Evolutionary conservation across 805 yeast genomes (phyloP), one percentile per base, ranked within the genome.

Genomic region (Lachancea sp.): DNA sequence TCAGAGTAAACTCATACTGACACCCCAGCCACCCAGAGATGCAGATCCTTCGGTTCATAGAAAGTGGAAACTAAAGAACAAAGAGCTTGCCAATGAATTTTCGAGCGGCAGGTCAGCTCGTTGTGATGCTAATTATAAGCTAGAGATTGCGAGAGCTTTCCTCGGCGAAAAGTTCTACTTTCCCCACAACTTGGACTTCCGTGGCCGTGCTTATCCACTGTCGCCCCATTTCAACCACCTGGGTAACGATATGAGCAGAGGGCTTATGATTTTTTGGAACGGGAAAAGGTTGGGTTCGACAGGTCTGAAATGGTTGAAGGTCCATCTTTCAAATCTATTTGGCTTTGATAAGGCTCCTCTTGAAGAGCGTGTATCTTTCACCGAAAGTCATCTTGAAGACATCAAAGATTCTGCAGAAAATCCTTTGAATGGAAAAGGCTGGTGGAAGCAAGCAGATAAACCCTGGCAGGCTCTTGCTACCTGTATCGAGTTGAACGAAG

Each of bases 101-200:
- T 77, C 85, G 10, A 71, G 82, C 18, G 72, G 75, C 50, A 79
- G 93, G 63, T 90, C 98, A 0, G 85, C 82, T 61, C 78, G 99
- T 63, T 93, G 99, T 69, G 97, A 90, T 65, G 74, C 86, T 50
- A 91, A 93, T 62, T 93, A 93, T 64, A 93, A 88, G 62, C 68
- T 93, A 42, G 99, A 93, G 64, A 88, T 93, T 59, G 98, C 99
- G 0, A 75, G 98, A 52, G 96, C 96, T 0, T 88, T 83, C 65
- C 66, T 84, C 20, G 95, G 95, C 19, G 93, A 85, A 61, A 74
- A 74, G 54, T 75, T 85, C 55, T 84, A 75, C 58, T 85, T 85
- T 69, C 93, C 95, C 8, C 91, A 85, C 59, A 83, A 83, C 50
- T 67, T 85, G 46, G 95, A 85, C 63, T 85, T 85, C 57, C 75